Evolutionary conservation across 2,329 filamentous ascomycete species (phyloP).

Genomic region (Neodidymelliopsis sp.): DNA sequence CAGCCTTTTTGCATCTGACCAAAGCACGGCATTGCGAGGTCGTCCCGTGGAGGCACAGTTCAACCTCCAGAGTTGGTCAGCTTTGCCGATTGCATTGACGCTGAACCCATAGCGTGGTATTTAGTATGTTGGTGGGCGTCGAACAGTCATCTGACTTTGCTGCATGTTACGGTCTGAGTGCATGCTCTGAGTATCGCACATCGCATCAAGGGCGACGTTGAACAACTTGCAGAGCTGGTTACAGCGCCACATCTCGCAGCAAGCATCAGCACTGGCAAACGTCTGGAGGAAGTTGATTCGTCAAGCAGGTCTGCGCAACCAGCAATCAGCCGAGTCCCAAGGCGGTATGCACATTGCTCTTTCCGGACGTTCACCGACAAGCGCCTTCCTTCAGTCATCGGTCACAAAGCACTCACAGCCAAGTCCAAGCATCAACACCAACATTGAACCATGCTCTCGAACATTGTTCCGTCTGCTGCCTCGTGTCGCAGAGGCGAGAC

Average conservation of each 20-base stretch:
- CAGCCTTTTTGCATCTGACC: conserved; percentile 26
- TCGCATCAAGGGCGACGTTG: background rate
- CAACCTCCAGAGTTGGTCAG: conserved; percentile 6
- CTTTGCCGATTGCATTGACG: conserved; percentile 9
- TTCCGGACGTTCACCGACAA: conserved; percentile 6
- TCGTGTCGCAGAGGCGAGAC: conserved; percentile 4
- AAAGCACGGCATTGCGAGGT: conserved; percentile 26
- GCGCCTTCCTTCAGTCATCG: conserved; percentile 4
- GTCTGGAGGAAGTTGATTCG: background rate
- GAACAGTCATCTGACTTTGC: conserved; percentile 3
- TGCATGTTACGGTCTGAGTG: background rate
- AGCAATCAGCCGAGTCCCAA: background rate
- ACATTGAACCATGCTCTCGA: conserved; percentile 7
- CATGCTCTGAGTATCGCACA: background rate
- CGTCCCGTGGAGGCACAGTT: conserved; percentile 7
- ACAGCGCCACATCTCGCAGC: background rate
- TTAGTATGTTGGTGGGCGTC: conserved; percentile 1
- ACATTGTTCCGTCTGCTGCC: background rate
- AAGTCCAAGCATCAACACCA: background rate
- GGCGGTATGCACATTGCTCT: conserved; percentile 3
- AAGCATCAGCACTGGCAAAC: background rate
- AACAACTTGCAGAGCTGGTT: background rate
- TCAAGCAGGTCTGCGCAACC: background rate
- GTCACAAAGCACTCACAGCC: conserved; percentile 6
- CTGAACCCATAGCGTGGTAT: conserved; percentile 5